Evolutionary conservation across 768 basidiomycete genomes (phyloP).

Genomic region (Boletus pseudopeckii): DNA sequence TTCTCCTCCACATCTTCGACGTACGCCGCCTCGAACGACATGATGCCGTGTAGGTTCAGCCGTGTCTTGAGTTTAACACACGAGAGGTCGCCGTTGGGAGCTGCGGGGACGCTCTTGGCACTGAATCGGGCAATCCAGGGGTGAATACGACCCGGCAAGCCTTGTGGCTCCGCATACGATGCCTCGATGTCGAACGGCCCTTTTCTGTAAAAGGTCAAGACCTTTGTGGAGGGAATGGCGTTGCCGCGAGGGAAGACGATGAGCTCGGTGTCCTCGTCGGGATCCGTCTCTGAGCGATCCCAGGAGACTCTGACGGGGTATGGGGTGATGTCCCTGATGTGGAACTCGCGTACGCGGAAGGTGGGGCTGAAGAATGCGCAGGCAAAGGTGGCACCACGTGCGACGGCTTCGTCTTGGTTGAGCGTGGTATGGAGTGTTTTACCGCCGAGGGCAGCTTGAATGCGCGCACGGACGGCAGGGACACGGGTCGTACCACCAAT

Average conservation of each 20-base stretch:
- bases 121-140: constrained; percentile 82
- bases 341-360: constrained; percentile 97
- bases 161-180: constrained; percentile 67
- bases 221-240: constrained; percentile 87
- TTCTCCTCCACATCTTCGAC: constrained; percentile 78
- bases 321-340: constrained; percentile 76
- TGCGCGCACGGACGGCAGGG: constrained; percentile 85
- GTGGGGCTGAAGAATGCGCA: constrained; percentile 97
- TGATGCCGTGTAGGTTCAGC: constrained; percentile 79
- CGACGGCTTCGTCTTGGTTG: constrained; percentile 97
- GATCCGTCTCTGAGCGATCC: constrained; percentile 68
- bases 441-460: constrained; percentile 78
- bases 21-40: constrained; percentile 85
- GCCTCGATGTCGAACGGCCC: constrained; percentile 87
- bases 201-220: constrained; percentile 91
- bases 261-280: constrained; percentile 89
- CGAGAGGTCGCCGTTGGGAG: constrained; percentile 67
- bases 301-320: constrained; percentile 92
- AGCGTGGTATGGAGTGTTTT: constrained; percentile 87
- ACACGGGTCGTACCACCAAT: constrained; percentile 92
- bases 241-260: constrained; percentile 87
- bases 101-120: constrained; percentile 74
- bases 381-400: constrained; percentile 93
- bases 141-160: constrained; percentile 76
- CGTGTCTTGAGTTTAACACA: constrained; percentile 90